A percentile compares a stretch with the other conserved stretches of the same genome.
Evolutionary conservation across 108 stramenopile species (phyloP).

Genomic region (Skeletonema marinoi): DNA sequence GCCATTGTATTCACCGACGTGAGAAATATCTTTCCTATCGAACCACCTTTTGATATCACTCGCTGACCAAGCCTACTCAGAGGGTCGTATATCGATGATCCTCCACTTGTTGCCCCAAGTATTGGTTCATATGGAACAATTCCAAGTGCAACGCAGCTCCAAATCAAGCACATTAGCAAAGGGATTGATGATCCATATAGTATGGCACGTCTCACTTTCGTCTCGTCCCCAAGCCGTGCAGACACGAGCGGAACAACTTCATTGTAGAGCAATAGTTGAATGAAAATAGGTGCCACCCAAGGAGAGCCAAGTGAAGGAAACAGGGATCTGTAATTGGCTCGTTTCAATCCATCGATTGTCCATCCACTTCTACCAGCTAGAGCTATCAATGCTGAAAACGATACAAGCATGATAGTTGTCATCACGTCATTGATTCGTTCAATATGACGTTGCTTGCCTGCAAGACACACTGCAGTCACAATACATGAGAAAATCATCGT

Average conservation of each 20-base stretch:
- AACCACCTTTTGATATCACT: constrained; percentile 7
- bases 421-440: constrained; percentile 23
- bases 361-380: constrained; percentile 27
- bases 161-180: constrained; percentile 29
- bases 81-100: constrained; percentile 18
- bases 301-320: constrained; percentile 12
- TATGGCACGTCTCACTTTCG: constrained; percentile 25
- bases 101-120: neutral
- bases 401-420: constrained; percentile 20
- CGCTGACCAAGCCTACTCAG: constrained; percentile 16
- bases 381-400: constrained; percentile 16
- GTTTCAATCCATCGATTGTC: constrained; percentile 16
- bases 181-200: constrained; percentile 26
- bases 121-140: constrained; percentile 27
- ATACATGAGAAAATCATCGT: constrained; percentile 10
- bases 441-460: constrained; percentile 3
- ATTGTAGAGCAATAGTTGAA: constrained; percentile 32
- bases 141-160: constrained; percentile 33
- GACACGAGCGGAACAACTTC: constrained; percentile 31
- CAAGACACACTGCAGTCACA: constrained; percentile 6
- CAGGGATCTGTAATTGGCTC: constrained; percentile 18
- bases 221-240: constrained; percentile 20
- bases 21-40: constrained; percentile 20
- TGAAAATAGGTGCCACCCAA: constrained; percentile 37
- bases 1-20: constrained; percentile 29